Evolutionary conservation across 495 filamentous ascomycete genomes (phyloP).

Genomic region (Aspergillus panamensis): DNA sequence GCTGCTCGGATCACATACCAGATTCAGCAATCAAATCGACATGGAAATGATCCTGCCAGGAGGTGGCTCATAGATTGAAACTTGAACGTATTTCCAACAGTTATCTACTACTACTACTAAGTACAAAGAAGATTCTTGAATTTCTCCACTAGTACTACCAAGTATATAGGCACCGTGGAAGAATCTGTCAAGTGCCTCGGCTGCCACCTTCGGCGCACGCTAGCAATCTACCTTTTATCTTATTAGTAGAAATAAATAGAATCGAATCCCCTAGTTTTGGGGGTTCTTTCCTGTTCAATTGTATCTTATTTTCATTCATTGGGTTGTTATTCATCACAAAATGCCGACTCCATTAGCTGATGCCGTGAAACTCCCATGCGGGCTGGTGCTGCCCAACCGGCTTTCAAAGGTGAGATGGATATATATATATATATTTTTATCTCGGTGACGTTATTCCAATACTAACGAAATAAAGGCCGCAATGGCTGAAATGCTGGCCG

Average conservation of each 20-base stretch:
- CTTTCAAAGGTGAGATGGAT: constrained; percentile 44
- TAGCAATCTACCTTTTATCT: neutral
- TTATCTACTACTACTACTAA: no score
- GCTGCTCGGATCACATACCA: no score
- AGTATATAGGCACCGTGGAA: neutral
- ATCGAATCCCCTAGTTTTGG: neutral
- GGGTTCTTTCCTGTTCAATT: neutral
- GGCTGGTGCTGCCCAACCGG: constrained; percentile 50
- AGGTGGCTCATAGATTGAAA: no score
- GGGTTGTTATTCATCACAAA: neutral
- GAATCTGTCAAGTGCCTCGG: neutral
- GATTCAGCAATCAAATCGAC: no score
- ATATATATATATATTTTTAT: neutral
- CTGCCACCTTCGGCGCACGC: neutral
- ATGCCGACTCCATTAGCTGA: constrained; percentile 38
- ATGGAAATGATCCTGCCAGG: no score
- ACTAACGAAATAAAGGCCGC: constrained; percentile 33
- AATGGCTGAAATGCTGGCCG: constrained; percentile 47
- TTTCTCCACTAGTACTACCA: neutral
- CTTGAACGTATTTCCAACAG: no score
- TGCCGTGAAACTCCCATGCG: constrained; percentile 49
- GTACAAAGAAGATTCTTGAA: neutral
- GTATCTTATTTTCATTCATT: neutral
- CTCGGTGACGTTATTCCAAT: neutral
- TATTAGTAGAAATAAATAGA: neutral